Base-by-base conservation (phyloP, 441 rosid species). In the Mallotus repandus region DNA sequence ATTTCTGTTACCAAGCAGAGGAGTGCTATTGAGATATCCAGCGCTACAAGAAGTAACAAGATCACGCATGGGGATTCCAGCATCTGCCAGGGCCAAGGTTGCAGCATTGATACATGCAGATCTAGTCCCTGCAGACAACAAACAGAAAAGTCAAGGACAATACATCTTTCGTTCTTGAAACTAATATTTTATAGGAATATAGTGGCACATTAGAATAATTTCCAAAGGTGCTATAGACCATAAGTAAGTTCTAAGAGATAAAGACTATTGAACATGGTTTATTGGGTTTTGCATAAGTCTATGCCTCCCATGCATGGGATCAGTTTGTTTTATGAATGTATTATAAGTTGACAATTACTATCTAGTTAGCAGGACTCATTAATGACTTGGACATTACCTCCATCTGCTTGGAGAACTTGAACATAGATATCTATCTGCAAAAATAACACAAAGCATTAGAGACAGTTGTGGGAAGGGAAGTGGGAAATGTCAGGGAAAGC, bases 51-150 rank as follows among this genome's bases (percentile, higher is more conserved):
- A 95, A 67, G 96, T 91, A 67, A 88, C 95, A 2, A 93, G 81
- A 81, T 95, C 98, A 38, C 87, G 86, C 97, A 95, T 91, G 38
- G 98, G 99, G 72, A 95, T 88, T 52, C 96, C 98, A 58, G 99
- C 99, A 85, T 95, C 97, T 38, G 97, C 92, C 13, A 92, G 89
- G 71, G 98, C 98, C 85, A 91, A 85, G 63, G 93, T 91, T 29
- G 98, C 97, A 14, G 97, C 99, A 85, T 95, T 95, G 78, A 95
- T 95, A 81, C 98, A 95, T 55, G 99, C 98, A 49, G 96, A 89
- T 80, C 99, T 84, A 67, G 99, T 95, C 77, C 98, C 97, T 91
- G 87, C 63, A 70, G 22, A 52, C 35, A 65, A 48, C 25, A 71
- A 29, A 63, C 32, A 62, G 54, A 29, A 72, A 62, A 50, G 61